These are phyloP conservation scores for Lagenidium giganteum DNA, from an alignment of 352 stramenopile species.

Conservation along the genomic window DNA sequence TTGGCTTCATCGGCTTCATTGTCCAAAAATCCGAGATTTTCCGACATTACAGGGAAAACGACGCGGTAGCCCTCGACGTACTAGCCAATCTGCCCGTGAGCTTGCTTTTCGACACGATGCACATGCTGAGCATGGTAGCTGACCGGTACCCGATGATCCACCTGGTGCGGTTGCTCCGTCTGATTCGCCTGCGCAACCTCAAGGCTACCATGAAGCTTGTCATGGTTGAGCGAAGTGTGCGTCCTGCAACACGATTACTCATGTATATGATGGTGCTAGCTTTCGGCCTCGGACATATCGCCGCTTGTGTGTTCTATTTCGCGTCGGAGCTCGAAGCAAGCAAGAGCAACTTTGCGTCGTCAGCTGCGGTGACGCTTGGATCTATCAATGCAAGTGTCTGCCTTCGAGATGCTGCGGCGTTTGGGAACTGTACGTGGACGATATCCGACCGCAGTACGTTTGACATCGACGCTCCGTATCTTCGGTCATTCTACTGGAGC, in stretches of 20 bases:
- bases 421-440: constrained; percentile 68
- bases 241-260: constrained; percentile 33
- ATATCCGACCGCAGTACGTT: constrained; percentile 61
- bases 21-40: constrained; percentile 21
- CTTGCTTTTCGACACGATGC: constrained; percentile 50
- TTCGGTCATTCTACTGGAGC: constrained; percentile 65
- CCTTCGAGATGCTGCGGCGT: constrained; percentile 37
- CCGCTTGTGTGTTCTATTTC: constrained; percentile 55
- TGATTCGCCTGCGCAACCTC: constrained; percentile 41
- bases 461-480: constrained; percentile 49
- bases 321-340: constrained; percentile 30
- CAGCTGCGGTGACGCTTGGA: no score
- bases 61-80: constrained; percentile 28
- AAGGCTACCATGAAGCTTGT: constrained; percentile 26
- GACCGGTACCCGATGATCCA: constrained; percentile 19
- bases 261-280: constrained; percentile 46
- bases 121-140: constrained; percentile 32
- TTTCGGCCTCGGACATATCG: constrained; percentile 28
- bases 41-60: constrained; percentile 38
- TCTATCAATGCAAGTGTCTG: constrained; percentile 35
- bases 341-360: constrained; percentile 23
- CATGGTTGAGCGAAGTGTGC: constrained; percentile 37
- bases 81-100: constrained; percentile 29
- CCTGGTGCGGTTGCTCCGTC: constrained; percentile 35
- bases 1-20: no score